Evolutionary conservation across 805 yeast species (phyloP).

Genomic region (Metschnikowia baotianmanensis): DNA sequence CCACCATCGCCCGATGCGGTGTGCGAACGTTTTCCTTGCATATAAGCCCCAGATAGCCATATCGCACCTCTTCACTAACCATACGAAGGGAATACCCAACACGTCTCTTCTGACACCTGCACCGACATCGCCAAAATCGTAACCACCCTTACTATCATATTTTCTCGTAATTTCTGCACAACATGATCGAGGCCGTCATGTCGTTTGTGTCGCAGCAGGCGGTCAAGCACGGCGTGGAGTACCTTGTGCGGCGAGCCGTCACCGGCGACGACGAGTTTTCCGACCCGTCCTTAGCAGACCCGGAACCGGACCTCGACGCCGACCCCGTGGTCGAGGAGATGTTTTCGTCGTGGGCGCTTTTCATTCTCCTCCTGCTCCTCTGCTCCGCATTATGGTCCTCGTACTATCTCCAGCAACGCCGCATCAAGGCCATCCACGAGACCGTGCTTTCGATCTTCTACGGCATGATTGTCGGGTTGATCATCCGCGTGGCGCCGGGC

Average conservation of each 20-base stretch:
- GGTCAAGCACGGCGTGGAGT: constrained; percentile 8
- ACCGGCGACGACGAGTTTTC: constrained; percentile 33
- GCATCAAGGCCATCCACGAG: constrained; percentile 95
- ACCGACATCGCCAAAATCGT: no score
- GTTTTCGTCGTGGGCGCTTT: constrained; percentile 95
- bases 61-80: no score
- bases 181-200: constrained; percentile 13
- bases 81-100: no score
- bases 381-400: constrained; percentile 94
- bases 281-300: constrained; percentile 46
- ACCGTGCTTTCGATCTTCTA: constrained; percentile 93
- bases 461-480: constrained; percentile 93
- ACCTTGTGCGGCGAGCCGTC: constrained; percentile 33
- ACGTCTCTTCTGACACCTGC: no score
- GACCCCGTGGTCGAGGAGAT: constrained; percentile 94
- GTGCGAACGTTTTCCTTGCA: no score
- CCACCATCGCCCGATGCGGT: no score
- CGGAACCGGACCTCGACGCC: constrained; percentile 57
- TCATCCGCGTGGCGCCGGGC: constrained; percentile 90
- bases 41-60: no score
- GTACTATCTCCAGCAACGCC: constrained; percentile 83
- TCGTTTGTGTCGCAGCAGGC: constrained; percentile 9
- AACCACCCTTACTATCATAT: no score
- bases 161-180: no score
- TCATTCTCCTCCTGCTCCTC: constrained; percentile 74